Evolutionary conservation across 768 basidiomycete species (phyloP), one percentile per base, ranked within the genome.

Genomic region (Kwoniella sp.): DNA sequence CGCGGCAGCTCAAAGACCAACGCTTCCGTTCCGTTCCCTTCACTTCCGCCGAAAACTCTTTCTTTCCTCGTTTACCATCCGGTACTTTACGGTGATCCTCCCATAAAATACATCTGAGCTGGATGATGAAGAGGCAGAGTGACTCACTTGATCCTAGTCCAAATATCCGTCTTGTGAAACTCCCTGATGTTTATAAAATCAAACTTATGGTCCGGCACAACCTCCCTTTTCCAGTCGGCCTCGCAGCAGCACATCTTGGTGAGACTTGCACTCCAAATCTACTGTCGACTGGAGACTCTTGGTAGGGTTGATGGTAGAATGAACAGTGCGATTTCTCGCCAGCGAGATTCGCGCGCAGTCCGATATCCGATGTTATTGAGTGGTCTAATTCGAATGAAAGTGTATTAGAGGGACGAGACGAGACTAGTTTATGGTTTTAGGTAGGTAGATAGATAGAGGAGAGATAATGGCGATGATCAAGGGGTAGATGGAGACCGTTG

Each of bases 141-240:
- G 24, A 81, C 85, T 71, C 77, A 94, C 92, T 90, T 92, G 72
- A 91, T 79, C 40, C 93, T 90, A 84, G 92, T 92, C 63, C 86
- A 82, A 80, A 88, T 90, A 63, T 90, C 86, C 81, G 89, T 89
- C 82, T 92, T 88, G 62, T 87, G 88, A 82, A 93, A 99, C 76
- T 98, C 95, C 60, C 87, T 85, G 22, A 90, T 89, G 81, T 97
- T 92, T 76, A 99, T 85, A 76, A 97, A 97, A 84, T 98, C 95
- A 74, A 97, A 98, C 96, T 98, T 99, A 82, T 98, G 96, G 83
- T 97, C 96, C 58, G 90, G 91, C 49, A 97, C 93, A 72, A 90
- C 86, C 84, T 97, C 96, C 77, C 93, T 86, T 84, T 98, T 98
- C 96, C 94, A 96, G 19, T 79, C 72, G 70, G 90, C 90, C 36